Base-by-base conservation (phyloP, 495 filamentous ascomycete genomes). In the Pyrenula massariospora region DNA sequence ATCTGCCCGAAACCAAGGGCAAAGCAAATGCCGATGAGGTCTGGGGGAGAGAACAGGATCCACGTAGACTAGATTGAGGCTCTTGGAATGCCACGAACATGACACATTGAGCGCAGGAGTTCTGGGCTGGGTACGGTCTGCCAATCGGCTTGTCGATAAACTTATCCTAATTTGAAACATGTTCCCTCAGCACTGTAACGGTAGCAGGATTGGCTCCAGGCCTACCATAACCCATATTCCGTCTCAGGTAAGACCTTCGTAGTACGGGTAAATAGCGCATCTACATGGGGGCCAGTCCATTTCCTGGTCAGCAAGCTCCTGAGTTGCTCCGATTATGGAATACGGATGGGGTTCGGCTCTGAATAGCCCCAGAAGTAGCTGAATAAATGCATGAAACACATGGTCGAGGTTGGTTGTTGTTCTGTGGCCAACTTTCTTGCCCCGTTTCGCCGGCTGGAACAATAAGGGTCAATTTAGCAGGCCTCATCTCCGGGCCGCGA, bases 1-100 rank as follows among this genome's bases (percentile, higher is more conserved):
- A 72, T 42, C 86, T 96, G 3, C 91, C 91, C 0, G 91, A 96
- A 72, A 94, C 90, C 0, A 87, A 79, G 63, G 90, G 87, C 2
- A 93, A 87, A 74, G 81, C 77, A 54, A 84, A 82, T 61, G 80
- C 77, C 0, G 88, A 96, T 63, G 91, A 95, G 68, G 91, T 95
- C 42, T 96, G 91, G 91, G 88, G 89, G 5, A 74, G 88, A 52
- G 59, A 62, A 12, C 64, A 67, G 20, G 61, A 67, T 47, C 65
- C 71, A 55, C 57, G 62, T 11, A 53, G 73, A 74, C 56, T 76
- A 65, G 59, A 22, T 25, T 53, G 50, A 52, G 53, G 50, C 50
- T 20, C 19, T 52, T 24, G 50, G 31, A 15, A 15, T 42, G 31
- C 15, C 5, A 8, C 31, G 5, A 5, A 42, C 31, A 42, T 5